Percentiles rank a stretch among this genome's conserved stretches.
phyloP scores from a whole-genome alignment of 2,329 filamentous ascomycete species.

The Pseudogymnoascus sp. region DNA sequence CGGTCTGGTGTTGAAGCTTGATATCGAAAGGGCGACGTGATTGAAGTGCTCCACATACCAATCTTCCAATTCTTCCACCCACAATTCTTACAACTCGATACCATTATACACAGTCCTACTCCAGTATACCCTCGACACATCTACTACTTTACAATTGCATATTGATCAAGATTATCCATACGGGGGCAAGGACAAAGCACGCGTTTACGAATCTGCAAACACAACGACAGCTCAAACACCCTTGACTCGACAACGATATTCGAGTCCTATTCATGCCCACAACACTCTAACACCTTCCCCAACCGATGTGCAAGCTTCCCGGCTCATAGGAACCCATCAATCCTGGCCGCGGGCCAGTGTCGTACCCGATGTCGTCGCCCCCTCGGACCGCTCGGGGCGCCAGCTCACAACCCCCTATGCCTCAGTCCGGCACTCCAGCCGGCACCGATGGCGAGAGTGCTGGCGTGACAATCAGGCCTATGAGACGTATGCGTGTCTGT shows the following conservation, averaged over 20 bases:
- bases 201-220: not conserved
- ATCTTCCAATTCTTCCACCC: constrained; percentile 3
- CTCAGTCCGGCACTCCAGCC: not conserved
- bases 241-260: not conserved
- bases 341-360: constrained; percentile 4
- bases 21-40: constrained; percentile 1
- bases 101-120: not conserved
- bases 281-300: not conserved
- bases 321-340: not conserved
- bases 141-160: constrained; percentile 2
- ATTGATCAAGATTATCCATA: no score
- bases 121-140: constrained; percentile 1
- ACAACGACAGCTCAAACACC: not conserved
- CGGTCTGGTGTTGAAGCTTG: constrained; percentile 5
- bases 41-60: not conserved
- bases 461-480: constrained; percentile 51
- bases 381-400: not conserved
- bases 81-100: not conserved
- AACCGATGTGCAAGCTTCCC: constrained; percentile 4
- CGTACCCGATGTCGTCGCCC: not conserved
- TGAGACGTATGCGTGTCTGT: constrained; percentile 52
- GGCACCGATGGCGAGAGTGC: constrained; percentile 30
- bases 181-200: not conserved
- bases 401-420: constrained; percentile 2
- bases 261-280: not conserved